Evolutionary conservation across 176 grass and related monocot species (phyloP), one percentile per base, ranked within the genome.

Genomic region (Echinochloa phyllopogon): DNA sequence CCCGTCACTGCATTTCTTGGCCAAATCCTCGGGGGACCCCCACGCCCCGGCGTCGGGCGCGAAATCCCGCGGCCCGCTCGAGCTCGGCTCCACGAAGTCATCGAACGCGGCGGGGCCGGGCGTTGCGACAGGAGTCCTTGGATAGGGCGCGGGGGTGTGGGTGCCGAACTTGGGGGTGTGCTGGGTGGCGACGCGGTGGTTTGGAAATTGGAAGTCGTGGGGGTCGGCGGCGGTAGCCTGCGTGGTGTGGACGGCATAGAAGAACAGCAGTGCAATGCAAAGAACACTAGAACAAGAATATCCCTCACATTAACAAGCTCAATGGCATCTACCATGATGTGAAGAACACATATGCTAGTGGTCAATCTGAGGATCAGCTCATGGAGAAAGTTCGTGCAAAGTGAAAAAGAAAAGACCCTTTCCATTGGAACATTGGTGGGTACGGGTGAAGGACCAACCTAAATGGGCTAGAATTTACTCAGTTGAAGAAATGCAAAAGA

Each of bases 221-320:
- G 88, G 20, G 73, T 95, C 91, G 13, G 87, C 87, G 17, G 39
- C 79, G 67, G 84, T 92, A 58, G 48, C 65, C 74, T 81, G 92
- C 70, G 87, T 93, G 27, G 83, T 48, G 72, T 91, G 75, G 79
- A 93, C 41, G 0, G 65, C 82, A 43, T 66, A 74, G 79, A n/a
- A n/a, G n/a, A n/a, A n/a, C 12, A 65, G 0, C 27, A 15, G 3
- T 1, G 0, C 10, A 24, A 0, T 76, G 20, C 21, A 59, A 24
- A 27, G 16, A 42, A 11, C 41, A 78, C 4, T 64, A 9, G 24
- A 10, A 64, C 44, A 41, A 68, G 38, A 42, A 8, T 68, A 68
- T 68, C 3, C 18, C 38, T 41, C 0, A 1, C 3, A 42, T 68
- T 68, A 68, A 68, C 17, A 68, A 68, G 37, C 64, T 64, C 41